Percentiles rank a stretch among this genome's conserved stretches.
phyloP scores from a whole-genome alignment of 1,139 yeast genomes.

The Barnettozyma hawaiiensis region DNA sequence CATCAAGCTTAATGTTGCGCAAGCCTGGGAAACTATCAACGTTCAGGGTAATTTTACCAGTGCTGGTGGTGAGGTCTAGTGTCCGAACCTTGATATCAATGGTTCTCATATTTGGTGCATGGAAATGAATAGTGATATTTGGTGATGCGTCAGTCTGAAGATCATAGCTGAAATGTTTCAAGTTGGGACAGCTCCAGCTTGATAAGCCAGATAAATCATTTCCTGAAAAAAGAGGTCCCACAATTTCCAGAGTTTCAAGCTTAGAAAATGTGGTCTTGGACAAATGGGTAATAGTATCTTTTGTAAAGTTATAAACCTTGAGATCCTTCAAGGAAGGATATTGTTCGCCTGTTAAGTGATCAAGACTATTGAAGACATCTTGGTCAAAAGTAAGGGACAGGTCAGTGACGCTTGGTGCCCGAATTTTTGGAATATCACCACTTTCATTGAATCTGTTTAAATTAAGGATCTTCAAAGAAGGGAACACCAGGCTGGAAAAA shows the following conservation, averaged over 20 bases:
- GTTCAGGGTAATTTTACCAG: not conserved
- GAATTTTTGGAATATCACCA: slow-evolving; percentile 6
- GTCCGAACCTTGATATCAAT: not conserved
- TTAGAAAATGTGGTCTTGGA: not conserved
- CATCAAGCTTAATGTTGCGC: slow-evolving; percentile 2
- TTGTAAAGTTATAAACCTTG: slow-evolving; percentile 2
- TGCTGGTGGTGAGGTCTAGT: not conserved
- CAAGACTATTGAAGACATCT: not conserved
- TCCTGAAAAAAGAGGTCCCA: slow-evolving; percentile 3
- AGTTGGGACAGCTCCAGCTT: slow-evolving; percentile 4
- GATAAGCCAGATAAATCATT: not conserved
- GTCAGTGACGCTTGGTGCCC: slow-evolving; percentile 2
- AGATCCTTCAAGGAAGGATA: slow-evolving; percentile 3
- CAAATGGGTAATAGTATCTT: not conserved
- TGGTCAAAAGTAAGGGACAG: slow-evolving; percentile 7
- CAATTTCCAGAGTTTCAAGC: slow-evolving; percentile 2
- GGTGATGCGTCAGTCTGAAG: not conserved
- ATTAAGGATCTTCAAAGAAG: slow-evolving; percentile 1
- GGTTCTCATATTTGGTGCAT: not conserved
- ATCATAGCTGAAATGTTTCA: slow-evolving; percentile 5
- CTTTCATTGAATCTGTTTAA: slow-evolving; percentile 3
- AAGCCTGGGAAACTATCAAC: slow-evolving; percentile 1
- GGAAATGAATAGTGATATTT: not conserved
- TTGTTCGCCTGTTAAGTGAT: not conserved
- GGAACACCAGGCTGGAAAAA: not conserved